phyloP scores from a whole-genome alignment of 2,329 filamentous ascomycete genomes.

The Grosmannia clavigera region DNA sequence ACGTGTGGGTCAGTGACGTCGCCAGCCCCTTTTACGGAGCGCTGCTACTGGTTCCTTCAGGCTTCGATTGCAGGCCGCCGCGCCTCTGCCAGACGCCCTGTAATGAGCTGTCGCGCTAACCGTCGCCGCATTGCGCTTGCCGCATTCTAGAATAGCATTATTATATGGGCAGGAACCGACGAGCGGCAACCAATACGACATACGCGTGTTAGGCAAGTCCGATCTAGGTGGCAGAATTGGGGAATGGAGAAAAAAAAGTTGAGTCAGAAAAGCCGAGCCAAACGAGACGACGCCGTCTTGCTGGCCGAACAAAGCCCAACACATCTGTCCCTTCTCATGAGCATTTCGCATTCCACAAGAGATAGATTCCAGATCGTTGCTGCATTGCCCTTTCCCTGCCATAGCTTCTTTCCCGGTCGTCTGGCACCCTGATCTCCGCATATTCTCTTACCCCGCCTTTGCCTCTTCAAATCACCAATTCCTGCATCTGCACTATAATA shows the following conservation, averaged over 20 bases:
- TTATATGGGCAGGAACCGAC: slow-evolving; percentile 1
- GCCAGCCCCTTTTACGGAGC: slow-evolving; percentile 4
- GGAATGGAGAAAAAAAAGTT: neutral
- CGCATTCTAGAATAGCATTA: neutral
- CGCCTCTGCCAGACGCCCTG: neutral
- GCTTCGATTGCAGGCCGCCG: too few species aligned
- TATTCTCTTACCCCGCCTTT: neutral
- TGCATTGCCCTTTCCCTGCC: neutral
- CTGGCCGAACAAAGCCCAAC: neutral
- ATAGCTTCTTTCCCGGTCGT: neutral
- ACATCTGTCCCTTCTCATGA: neutral
- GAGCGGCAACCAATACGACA: slow-evolving; percentile 8
- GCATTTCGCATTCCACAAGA: neutral
- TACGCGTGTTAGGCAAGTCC: slow-evolving; percentile 7
- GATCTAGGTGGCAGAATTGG: slow-evolving; percentile 9
- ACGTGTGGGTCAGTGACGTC: slow-evolving; percentile 2
- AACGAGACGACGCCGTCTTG: neutral
- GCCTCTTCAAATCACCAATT: neutral
- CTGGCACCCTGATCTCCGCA: neutral
- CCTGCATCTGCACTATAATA: neutral
- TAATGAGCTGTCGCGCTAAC: neutral
- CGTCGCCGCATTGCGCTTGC: neutral
- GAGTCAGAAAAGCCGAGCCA: slow-evolving; percentile 1
- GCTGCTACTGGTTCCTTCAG: neutral
- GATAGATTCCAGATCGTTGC: neutral